Evolutionary conservation across 495 filamentous ascomycete species (phyloP).

Genomic region (Melanomma pulvis-pyrius): DNA sequence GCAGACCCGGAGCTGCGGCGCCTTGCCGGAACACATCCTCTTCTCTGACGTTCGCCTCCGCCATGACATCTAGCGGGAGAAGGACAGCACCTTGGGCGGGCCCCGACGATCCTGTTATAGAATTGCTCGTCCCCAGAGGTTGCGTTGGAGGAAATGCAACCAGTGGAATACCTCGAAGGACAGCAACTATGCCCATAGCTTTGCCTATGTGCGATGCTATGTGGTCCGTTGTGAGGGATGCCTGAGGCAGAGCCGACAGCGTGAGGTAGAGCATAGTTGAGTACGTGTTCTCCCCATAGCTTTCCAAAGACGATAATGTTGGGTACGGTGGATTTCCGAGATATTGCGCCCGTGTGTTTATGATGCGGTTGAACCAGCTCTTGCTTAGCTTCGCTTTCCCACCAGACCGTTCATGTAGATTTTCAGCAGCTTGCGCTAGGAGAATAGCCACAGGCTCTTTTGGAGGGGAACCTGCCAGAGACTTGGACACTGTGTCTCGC

Average conservation of each 20-base stretch:
- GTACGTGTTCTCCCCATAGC: constrained; percentile 92
- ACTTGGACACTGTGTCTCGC: constrained; percentile 76
- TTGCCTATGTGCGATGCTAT: constrained; percentile 93
- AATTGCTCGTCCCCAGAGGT: constrained; percentile 54
- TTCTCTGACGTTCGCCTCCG: constrained; percentile 73
- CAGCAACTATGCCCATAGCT: constrained; percentile 81
- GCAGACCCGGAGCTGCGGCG: constrained; percentile 71
- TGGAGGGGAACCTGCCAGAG: constrained; percentile 72
- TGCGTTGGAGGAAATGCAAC: constrained; percentile 76
- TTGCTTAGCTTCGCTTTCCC: constrained; percentile 66
- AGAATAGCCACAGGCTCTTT: constrained; percentile 91
- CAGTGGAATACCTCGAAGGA: constrained; percentile 80
- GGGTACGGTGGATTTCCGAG: constrained; percentile 82
- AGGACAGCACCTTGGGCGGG: constrained; percentile 66
- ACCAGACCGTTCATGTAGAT: constrained; percentile 59
- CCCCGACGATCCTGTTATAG: constrained; percentile 43
- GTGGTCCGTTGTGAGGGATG: constrained; percentile 85
- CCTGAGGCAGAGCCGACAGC: constrained; percentile 71
- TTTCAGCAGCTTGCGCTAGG: constrained; percentile 67
- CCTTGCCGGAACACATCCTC: constrained; percentile 87
- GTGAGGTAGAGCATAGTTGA: constrained; percentile 90
- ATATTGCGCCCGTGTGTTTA: constrained; percentile 77
- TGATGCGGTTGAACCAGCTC: constrained; percentile 77
- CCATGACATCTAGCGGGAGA: constrained; percentile 89
- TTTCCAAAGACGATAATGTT: constrained; percentile 71